Base-by-base conservation (phyloP, 495 filamentous ascomycete genomes). In the Cairneyella variabilis region DNA sequence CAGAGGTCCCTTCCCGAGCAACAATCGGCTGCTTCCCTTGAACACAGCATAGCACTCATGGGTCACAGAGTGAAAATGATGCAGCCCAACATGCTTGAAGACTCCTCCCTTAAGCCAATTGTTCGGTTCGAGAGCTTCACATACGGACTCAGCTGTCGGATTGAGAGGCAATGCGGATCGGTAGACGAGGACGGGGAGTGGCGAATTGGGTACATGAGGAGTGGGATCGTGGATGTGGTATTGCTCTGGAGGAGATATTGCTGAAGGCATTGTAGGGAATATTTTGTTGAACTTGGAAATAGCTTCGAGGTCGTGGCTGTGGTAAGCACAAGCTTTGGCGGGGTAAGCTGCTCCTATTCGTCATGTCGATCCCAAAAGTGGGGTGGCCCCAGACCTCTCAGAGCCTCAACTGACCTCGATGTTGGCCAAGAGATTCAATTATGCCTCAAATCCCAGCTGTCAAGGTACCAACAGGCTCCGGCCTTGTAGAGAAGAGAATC, bases 401-500 rank as follows among this genome's bases (percentile, higher is more conserved):
- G 2, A 1, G 30, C n/a, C n/a, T n/a, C n/a, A 34, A 34, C 30
- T 34, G 14, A 34, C 14, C 8, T 34, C 14, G 30, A 34, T 8
- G 30, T 21, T 20, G 8, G n/a, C n/a, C 16, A 8, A 16, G 10
- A 22, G 38, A 18, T 6, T 9, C 12, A 21, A 7, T 6, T 7
- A 32, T 32, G 14, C 6, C 16, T 53, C 43, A 45, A 4, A 28
- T 40, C 6, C 16, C 40, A 51, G 39, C 51, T 28, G 39, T 36
- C 42, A 16, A 48, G 23, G 58, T 52, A 10, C 68, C 69, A 34
- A 97, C 95, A 51, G 93, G 93, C 69, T 98, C 93, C 28, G 93
- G 93, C 45, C 93, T 75, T 62, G 72, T 75, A 53, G 86, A 86
- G 71, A 98, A 98, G 14, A 97, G 68, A 48, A 98, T 67, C 73